phyloP scores from a whole-genome alignment of 2,329 filamentous ascomycete species.

The Geosmithia morbida region DNA sequence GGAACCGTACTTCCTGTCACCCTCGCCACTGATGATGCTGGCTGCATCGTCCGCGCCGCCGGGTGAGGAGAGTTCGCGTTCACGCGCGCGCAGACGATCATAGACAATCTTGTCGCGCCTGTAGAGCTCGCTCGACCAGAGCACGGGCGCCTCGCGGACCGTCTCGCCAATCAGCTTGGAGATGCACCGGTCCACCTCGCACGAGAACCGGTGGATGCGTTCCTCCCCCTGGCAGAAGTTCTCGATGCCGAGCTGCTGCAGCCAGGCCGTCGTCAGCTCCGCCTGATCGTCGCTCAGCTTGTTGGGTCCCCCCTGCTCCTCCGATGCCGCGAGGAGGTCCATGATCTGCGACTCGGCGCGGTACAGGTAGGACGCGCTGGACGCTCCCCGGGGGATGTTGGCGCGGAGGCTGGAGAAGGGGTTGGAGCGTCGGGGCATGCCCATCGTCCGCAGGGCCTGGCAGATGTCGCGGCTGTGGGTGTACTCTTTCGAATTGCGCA shows the following conservation, averaged over 20 bases:
- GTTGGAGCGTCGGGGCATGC: conserved; percentile 42
- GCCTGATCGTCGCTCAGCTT: conserved; percentile 95
- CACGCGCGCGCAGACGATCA: conserved; percentile 28
- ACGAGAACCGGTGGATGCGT: conserved; percentile 82
- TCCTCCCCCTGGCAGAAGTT: conserved; percentile 95
- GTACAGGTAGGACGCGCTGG: conserved; percentile 51
- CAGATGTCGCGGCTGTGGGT: conserved; percentile 78
- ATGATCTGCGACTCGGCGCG: conserved; percentile 75
- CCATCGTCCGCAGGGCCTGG: conserved; percentile 83
- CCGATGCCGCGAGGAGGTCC: conserved; percentile 69
- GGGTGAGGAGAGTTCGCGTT: conserved; percentile 23
- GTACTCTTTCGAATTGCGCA: conserved; percentile 78
- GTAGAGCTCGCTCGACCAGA: conserved; percentile 88
- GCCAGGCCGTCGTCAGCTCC: conserved; percentile 70
- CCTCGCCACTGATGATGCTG: conserved; percentile 37
- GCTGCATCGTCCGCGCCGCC: conserved; percentile 32
- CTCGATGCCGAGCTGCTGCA: conserved; percentile 68
- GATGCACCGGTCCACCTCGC: conserved; percentile 78
- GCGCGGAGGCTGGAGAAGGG: conserved; percentile 34
- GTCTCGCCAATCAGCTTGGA: conserved; percentile 74
- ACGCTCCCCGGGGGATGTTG: conserved; percentile 26
- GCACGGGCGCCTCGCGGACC: conserved; percentile 68
- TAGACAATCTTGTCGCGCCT: conserved; percentile 57
- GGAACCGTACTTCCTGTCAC: conserved; percentile 30
- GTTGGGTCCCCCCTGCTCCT: conserved; percentile 79